Evolutionary conservation across 257 asterid species (phyloP), one percentile per base, ranked within the genome.

Genomic region (Solanum habrochaites): DNA sequence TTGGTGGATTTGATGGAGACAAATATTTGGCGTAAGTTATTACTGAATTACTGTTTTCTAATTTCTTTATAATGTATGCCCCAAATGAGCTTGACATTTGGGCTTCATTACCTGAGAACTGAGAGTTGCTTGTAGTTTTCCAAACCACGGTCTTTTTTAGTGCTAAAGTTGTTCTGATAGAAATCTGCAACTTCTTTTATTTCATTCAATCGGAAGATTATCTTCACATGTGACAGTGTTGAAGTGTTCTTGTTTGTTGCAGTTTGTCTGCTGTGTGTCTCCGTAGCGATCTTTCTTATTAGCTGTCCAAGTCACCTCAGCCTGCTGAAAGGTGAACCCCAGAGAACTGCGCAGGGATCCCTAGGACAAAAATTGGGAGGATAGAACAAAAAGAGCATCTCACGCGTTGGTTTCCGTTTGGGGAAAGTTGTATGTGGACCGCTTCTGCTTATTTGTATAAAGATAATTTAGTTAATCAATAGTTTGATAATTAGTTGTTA

Each of bases 291-390:
- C 69, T 77, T 82, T 11, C 60, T 80, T 40, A 80, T 82, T 13
- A 27, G 35, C 39, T 15, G n/a, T n/a, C n/a, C n/a, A n/a, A n/a
- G 47, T 49, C 43, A 62, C 90, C 43, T 47, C 84, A 96, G 91
- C 88, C 98, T 89, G 98, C 96, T 66, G 98, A 96, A 92, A 93
- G 96, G 88, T 82, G 98, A n/a, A 96, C 89, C 98, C 98, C 45
- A 90, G 98, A 88, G 96, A 96, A 87, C 94, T 89, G 89, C n/a
- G n/a, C n/a, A n/a, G n/a, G n/a, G n/a, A n/a, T n/a, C n/a, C n/a
- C 96, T 35, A 94, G 99, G 99, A 88, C 89, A 83, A 92, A 88
- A 85, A 90, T 93, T 42, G 90, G 88, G 89, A 90, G 93, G 64
- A 94, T 94, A 91, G 83, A 81, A 88, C 91, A 27, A 87, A 77